Conservation (phyloP, 345 rosid genomes). For the Euclidium syriacum region DNA sequence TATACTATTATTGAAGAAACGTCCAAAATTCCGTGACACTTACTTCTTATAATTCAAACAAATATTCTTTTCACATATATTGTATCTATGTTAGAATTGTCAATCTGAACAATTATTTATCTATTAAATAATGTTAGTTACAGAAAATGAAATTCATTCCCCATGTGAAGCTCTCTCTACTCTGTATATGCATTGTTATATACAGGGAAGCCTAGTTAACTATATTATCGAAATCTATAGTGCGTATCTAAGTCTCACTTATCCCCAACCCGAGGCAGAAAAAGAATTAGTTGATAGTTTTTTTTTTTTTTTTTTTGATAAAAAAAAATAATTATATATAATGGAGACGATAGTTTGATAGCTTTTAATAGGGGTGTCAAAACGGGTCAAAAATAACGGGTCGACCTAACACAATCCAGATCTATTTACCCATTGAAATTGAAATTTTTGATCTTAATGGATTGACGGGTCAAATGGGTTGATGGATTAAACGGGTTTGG, state of each 20-base stretch:
- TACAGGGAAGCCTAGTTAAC: neutral
- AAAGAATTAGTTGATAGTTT: neutral
- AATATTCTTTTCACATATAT: constrained; percentile 20
- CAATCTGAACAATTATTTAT: neutral
- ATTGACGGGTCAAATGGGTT: too few species aligned
- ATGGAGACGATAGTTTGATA: too few species aligned
- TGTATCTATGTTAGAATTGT: neutral
- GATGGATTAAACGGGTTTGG: too few species aligned
- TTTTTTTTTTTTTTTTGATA: too few species aligned
- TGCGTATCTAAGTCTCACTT: constrained; percentile 10
- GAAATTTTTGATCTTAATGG: too few species aligned
- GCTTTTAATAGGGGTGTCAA: too few species aligned
- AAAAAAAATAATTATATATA: too few species aligned
- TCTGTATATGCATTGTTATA: constrained; percentile 16
- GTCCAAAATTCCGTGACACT: constrained; percentile 25
- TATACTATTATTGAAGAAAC: constrained; percentile 1
- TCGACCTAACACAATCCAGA: too few species aligned
- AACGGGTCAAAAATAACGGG: too few species aligned
- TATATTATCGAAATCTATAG: neutral
- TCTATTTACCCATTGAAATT: too few species aligned
- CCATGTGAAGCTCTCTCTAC: constrained; percentile 30
- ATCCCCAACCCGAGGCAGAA: constrained; percentile 2
- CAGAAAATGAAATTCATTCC: constrained; percentile 23
- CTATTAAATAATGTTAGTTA: constrained; percentile 2
- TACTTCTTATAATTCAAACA: constrained; percentile 10